Percentiles rank a stretch among this genome's conserved stretches.
Evolutionary conservation across 1,139 yeast species (phyloP).

Genomic region (Meyerozyma sp.): DNA sequence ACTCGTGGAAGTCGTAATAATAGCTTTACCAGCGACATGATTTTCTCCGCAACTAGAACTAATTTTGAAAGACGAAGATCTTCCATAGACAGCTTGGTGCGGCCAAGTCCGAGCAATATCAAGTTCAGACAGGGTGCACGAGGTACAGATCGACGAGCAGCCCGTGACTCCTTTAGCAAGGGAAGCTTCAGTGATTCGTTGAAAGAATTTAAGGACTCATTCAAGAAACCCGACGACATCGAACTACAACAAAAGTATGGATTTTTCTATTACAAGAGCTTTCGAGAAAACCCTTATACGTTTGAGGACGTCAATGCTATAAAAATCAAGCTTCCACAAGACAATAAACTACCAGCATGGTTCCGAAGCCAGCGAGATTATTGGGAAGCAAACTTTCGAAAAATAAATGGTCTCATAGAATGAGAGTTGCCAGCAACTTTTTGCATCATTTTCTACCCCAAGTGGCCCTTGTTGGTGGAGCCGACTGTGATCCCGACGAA

Average conservation of each 20-base stretch:
- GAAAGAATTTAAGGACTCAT: slow-evolving; percentile 1
- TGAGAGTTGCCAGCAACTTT: background rate
- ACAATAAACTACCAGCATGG: slow-evolving; percentile 65
- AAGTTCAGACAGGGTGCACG: background rate
- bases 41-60: slow-evolving; percentile 16
- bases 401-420: slow-evolving; percentile 3
- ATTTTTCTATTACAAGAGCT: slow-evolving; percentile 34
- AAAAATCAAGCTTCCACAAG: slow-evolving; percentile 55
- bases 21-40: slow-evolving; percentile 21
- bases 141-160: background rate
- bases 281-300: slow-evolving; percentile 22
- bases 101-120: background rate
- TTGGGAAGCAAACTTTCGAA: slow-evolving; percentile 45
- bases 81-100: slow-evolving; percentile 28
- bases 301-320: slow-evolving; percentile 36
- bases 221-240: slow-evolving; percentile 7
- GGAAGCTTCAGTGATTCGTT: slow-evolving; percentile 1
- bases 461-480: slow-evolving; percentile 15
- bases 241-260: slow-evolving; percentile 21
- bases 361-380: slow-evolving; percentile 53
- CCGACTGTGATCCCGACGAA: slow-evolving; percentile 3
- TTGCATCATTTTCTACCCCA: slow-evolving; percentile 19
- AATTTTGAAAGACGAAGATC: slow-evolving; percentile 28
- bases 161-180: background rate
- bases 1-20: slow-evolving; percentile 17